Percentiles rank a stretch among this genome's conserved stretches.
Conservation (phyloP, 225 moss, liverwort and hornwort genomes). For the Takakia lepidozioides region DNA sequence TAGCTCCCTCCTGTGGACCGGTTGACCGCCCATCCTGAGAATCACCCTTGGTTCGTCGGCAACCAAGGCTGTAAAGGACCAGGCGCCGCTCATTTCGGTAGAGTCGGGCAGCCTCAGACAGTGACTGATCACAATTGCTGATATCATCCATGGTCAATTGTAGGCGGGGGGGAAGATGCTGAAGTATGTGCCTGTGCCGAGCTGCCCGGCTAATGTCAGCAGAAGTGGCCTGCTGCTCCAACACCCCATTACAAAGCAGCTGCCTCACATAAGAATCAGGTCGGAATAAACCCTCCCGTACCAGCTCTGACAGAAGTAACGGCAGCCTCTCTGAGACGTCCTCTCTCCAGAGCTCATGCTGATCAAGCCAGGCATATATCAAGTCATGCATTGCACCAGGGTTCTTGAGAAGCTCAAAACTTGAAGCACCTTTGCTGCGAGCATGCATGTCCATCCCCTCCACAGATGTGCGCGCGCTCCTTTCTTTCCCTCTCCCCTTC, state of each 20-base stretch:
- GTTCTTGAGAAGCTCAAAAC: conserved; percentile 18
- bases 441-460: conserved; percentile 16
- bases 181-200: conserved; percentile 75
- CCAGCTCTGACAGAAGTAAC: conserved; percentile 82
- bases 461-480: conserved; percentile 15
- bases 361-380: conserved; percentile 95
- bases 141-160: conserved; percentile 30
- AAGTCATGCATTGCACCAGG: conserved; percentile 59
- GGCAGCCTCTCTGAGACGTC: conserved; percentile 71
- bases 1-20: conserved; percentile 21
- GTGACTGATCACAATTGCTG: conserved; percentile 11
- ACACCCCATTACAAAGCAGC: conserved; percentile 76
- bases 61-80: conserved; percentile 69
- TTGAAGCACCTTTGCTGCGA: conserved; percentile 12
- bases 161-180: conserved; percentile 57
- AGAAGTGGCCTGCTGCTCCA: conserved; percentile 62
- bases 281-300: conserved; percentile 69
- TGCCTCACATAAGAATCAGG: conserved; percentile 87
- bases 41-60: conserved; percentile 30
- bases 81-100: conserved; percentile 74
- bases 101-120: conserved; percentile 50
- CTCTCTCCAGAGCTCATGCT: conserved; percentile 80
- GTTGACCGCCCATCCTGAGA: conserved; percentile 21
- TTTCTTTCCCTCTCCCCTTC: conserved; percentile 34
- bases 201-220: conserved; percentile 56